Percentiles rank a stretch among this genome's conserved stretches.
These are phyloP conservation scores for Rhodotorula sp. DNA, from an alignment of 1,284 basidiomycete genomes.

Conservation along the genomic window DNA sequence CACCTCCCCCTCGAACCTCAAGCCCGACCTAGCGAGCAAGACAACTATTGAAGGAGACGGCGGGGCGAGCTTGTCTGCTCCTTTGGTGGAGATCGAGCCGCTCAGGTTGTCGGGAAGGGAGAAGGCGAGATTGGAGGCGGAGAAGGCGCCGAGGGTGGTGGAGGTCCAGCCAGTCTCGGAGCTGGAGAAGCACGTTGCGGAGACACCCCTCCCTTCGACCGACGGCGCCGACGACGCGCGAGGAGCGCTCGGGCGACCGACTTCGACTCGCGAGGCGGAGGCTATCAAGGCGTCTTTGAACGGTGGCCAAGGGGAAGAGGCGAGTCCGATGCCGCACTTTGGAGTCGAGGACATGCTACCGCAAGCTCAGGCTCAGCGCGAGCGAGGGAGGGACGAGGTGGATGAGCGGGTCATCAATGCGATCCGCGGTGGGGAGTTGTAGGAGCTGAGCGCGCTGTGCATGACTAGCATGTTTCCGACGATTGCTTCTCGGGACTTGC, in stretches of 20 bases:
- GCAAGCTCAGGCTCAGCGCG: too few species aligned
- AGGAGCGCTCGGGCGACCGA: not conserved
- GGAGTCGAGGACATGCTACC: constrained; percentile 3
- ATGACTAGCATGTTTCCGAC: not conserved
- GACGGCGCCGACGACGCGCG: not conserved
- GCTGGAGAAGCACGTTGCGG: not conserved
- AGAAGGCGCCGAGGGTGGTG: not conserved
- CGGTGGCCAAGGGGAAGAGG: not conserved
- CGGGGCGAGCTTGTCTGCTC: constrained; percentile 24
- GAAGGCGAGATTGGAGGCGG: not conserved
- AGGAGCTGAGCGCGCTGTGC: not conserved
- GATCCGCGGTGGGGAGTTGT: constrained; percentile 22
- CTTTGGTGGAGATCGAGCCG: constrained; percentile 23
- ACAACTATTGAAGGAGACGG: constrained; percentile 26
- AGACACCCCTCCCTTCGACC: not conserved
- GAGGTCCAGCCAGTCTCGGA: not conserved
- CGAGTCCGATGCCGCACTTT: constrained; percentile 26
- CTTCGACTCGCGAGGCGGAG: constrained; percentile 7
- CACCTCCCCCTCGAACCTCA: not conserved
- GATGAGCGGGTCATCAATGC: constrained; percentile 11
- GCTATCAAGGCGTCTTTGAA: constrained; percentile 1
- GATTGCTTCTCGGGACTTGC: too few species aligned
- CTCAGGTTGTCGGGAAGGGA: constrained; percentile 9
- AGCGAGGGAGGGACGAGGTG: not conserved
- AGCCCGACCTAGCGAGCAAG: not conserved